Base-by-base conservation (phyloP, 371 early-diverging fungal genomes). In the Apophysomyces variabilis region DNA sequence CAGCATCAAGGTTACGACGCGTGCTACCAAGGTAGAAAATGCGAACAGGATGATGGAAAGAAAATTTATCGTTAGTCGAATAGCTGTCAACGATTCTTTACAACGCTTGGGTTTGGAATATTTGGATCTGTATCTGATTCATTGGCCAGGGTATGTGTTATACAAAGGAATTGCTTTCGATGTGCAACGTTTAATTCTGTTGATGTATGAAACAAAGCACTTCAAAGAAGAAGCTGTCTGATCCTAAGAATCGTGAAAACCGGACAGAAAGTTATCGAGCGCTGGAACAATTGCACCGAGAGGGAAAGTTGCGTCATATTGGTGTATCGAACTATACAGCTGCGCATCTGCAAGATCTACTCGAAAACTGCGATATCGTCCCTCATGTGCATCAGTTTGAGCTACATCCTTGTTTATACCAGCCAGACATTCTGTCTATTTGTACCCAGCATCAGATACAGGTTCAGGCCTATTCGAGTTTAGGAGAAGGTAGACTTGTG, bases 391-490 rank as follows among this genome's bases (percentile, higher is more conserved):
- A 89, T 64, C 94, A 95, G 68, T 85, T 93, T 65, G 95, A 94
- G 65, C 68, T 90, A 1, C 88, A 90, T 67, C 93, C 85, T n/a
- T 76, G 77, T 44, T 69, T 82, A 8, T 66, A 77, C 26, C 85
- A 84, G 65, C 57, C 64, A 13, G 76, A 76, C 6, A 14, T 85
- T 0, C 35, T 83, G 1, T 60, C 64, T 1, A 38, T 78, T 1
- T 85, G 85, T 21, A 36, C 62, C 7, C 13, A 76, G 38, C 58
- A 83, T 47, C 60, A 64, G 0, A 83, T 83, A 8, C 80, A 80
- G 16, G 81, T 95, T 5, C 90, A 95, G 64, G 97, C 95, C 0
- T 99, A 98, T 72, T 94, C 95, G 4, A 90, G 92, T 66, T 81
- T 98, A 4, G 99, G 99, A 0, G 95, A 95, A 76, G 93, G 94